Evolutionary conservation across 2,329 filamentous ascomycete genomes (phyloP).

Genomic region (Chaetomium sp.): DNA sequence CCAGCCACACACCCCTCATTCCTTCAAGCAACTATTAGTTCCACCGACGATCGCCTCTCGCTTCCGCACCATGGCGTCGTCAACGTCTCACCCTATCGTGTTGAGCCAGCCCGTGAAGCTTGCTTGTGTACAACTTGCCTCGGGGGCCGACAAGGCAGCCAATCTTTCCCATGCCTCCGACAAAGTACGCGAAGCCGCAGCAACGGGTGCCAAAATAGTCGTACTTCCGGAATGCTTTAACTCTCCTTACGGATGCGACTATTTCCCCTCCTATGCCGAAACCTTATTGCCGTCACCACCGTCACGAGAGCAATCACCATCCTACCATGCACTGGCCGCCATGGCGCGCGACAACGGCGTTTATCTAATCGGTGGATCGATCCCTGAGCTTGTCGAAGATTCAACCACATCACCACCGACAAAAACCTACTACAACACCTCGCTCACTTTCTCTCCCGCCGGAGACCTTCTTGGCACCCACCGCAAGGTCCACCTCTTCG

Average conservation of each 20-base stretch:
- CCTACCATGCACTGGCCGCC: conserved; percentile 74
- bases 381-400: conserved; percentile 65
- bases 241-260: conserved; percentile 85
- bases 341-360: conserved; percentile 73
- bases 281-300: conserved; percentile 73
- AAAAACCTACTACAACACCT: conserved; percentile 83
- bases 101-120: conserved; percentile 74
- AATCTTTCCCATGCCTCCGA: conserved; percentile 77
- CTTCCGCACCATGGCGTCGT: conserved; percentile 30
- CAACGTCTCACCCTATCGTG: conserved; percentile 33
- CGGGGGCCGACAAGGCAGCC: conserved; percentile 71
- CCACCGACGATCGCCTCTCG: conserved; percentile 10
- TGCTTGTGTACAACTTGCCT: conserved; percentile 73
- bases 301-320: conserved; percentile 62
- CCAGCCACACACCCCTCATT: background rate
- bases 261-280: conserved; percentile 90
- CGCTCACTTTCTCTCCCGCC: conserved; percentile 69
- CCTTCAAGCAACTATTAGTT: conserved; percentile 1
- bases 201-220: conserved; percentile 71
- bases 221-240: conserved; percentile 99
- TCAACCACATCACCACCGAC: conserved; percentile 1
- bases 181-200: conserved; percentile 76
- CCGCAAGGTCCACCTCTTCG: conserved; percentile 92
- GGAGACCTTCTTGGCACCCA: conserved; percentile 81
- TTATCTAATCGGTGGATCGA: conserved; percentile 86